phyloP scores from a whole-genome alignment of 495 filamentous ascomycete species.

The Mytilinidion resinicola region DNA sequence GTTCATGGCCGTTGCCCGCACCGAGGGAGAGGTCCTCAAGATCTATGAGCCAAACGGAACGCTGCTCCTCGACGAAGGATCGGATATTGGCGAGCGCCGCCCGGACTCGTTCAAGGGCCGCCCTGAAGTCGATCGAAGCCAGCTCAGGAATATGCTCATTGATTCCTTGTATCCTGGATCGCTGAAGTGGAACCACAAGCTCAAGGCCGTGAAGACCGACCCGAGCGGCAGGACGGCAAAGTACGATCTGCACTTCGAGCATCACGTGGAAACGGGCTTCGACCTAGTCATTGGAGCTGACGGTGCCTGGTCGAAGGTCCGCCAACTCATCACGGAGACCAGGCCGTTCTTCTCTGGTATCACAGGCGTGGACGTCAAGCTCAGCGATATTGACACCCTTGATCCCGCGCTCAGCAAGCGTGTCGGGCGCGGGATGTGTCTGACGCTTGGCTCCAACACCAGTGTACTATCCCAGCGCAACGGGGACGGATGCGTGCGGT shows the following conservation, averaged over 20 bases:
- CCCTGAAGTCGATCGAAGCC: conserved; percentile 26
- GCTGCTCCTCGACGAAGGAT: conserved; percentile 21
- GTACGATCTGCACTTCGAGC: conserved; percentile 25
- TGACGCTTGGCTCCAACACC: too few species aligned
- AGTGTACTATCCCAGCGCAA: too few species aligned
- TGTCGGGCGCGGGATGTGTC: conserved; percentile 28
- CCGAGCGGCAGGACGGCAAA: neutral
- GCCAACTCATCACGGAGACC: conserved; percentile 42
- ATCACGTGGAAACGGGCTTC: conserved; percentile 33
- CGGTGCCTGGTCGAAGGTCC: conserved; percentile 54
- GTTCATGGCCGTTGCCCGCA: conserved; percentile 42
- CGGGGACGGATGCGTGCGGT: too few species aligned
- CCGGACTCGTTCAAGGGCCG: neutral
- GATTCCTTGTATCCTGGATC: conserved; percentile 8
- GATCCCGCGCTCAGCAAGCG: conserved; percentile 36
- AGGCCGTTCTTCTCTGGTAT: conserved; percentile 48
- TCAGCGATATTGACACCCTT: conserved; percentile 27
- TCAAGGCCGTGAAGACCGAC: conserved; percentile 19
- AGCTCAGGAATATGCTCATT: conserved; percentile 13
- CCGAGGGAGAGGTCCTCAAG: conserved; percentile 39
- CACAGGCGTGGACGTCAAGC: conserved; percentile 25
- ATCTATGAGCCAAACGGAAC: conserved; percentile 33
- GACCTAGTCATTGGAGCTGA: conserved; percentile 57
- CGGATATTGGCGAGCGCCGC: neutral
- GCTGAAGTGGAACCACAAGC: conserved; percentile 12